These are phyloP conservation scores for Austroboletus niveus DNA, from an alignment of 1,284 basidiomycete species.

Conservation along the genomic window DNA sequence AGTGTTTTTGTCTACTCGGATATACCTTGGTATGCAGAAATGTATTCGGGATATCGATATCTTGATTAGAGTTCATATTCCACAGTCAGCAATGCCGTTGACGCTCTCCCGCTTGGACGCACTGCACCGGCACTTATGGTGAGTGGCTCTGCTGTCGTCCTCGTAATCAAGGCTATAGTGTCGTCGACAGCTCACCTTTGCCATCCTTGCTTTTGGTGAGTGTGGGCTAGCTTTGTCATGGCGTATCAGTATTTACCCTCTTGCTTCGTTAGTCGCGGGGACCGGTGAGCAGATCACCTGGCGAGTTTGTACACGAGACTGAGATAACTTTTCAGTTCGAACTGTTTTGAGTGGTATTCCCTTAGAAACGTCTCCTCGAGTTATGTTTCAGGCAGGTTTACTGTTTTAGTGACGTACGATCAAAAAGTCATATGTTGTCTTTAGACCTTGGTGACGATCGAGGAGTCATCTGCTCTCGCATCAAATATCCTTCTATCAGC, in stretches of 20 bases:
- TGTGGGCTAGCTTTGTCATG: too few species aligned
- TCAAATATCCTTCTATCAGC: slow-evolving; percentile 18
- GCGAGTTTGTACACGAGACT: slow-evolving; percentile 1
- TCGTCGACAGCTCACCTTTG: too few species aligned
- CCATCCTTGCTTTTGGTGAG: too few species aligned
- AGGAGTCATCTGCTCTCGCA: slow-evolving; percentile 17
- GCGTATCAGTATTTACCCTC: not conserved
- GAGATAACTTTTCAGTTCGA: slow-evolving; percentile 10
- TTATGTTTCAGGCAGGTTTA: slow-evolving; percentile 12
- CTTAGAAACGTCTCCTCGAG: not conserved
- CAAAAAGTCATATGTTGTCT: not conserved
- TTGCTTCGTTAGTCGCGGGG: slow-evolving; percentile 3
- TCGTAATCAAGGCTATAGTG: too few species aligned
- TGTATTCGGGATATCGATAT: too few species aligned
- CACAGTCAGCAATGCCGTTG: too few species aligned
- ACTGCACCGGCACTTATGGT: too few species aligned
- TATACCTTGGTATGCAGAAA: too few species aligned
- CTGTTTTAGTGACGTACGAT: not conserved
- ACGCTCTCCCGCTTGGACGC: too few species aligned
- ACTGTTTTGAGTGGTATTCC: slow-evolving; percentile 11
- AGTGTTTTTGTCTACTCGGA: too few species aligned
- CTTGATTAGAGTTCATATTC: too few species aligned
- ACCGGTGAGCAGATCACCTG: slow-evolving; percentile 3
- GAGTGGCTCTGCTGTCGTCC: too few species aligned
- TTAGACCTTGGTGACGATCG: slow-evolving; percentile 12